Percentiles rank a stretch among this genome's conserved stretches.
Evolutionary conservation across 352 stramenopile genomes (phyloP).

Genomic region (Thalassiosira ordinaria): DNA sequence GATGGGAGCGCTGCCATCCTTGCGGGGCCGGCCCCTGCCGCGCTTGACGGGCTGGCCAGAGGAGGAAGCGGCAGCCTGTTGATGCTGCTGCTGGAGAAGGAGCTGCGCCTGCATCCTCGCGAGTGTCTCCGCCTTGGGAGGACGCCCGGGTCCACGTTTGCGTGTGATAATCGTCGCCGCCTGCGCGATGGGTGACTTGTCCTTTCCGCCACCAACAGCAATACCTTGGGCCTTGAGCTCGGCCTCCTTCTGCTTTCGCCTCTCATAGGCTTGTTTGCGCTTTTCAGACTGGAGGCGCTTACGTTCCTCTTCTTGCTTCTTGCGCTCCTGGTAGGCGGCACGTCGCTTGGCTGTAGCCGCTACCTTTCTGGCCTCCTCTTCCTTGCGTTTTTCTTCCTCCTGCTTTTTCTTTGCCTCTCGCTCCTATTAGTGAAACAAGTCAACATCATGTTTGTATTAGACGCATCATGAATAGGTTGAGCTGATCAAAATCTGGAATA

Average conservation of each 20-base stretch:
- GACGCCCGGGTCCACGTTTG: constrained; percentile 22
- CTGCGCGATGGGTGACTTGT: neutral
- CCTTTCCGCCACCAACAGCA: neutral
- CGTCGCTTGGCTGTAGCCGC: constrained; percentile 16
- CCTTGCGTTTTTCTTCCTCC: constrained; percentile 39
- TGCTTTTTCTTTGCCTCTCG: constrained; percentile 37
- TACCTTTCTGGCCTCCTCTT: constrained; percentile 42
- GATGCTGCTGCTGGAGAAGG: constrained; percentile 24
- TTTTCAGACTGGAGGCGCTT: constrained; percentile 18
- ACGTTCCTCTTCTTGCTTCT: constrained; percentile 32
- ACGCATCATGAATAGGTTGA: too few relatives aligned
- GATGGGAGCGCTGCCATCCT: constrained; percentile 52
- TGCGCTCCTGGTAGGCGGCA: constrained; percentile 14
- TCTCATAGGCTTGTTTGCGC: constrained; percentile 9
- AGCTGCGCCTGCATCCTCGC: constrained; percentile 19
- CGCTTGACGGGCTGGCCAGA: constrained; percentile 39
- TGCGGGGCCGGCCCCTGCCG: constrained; percentile 60
- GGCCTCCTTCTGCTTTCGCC: constrained; percentile 19
- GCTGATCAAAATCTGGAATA: too few relatives aligned
- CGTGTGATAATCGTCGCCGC: neutral
- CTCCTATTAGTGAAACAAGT: constrained; percentile 16
- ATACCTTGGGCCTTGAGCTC: constrained; percentile 21
- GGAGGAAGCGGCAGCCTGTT: neutral
- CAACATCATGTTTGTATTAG: too few relatives aligned
- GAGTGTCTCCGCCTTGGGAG: constrained; percentile 19